These are phyloP conservation scores for Hanseniaspora lachancei DNA, from an alignment of 805 yeast genomes.

Conservation along the genomic window DNA sequence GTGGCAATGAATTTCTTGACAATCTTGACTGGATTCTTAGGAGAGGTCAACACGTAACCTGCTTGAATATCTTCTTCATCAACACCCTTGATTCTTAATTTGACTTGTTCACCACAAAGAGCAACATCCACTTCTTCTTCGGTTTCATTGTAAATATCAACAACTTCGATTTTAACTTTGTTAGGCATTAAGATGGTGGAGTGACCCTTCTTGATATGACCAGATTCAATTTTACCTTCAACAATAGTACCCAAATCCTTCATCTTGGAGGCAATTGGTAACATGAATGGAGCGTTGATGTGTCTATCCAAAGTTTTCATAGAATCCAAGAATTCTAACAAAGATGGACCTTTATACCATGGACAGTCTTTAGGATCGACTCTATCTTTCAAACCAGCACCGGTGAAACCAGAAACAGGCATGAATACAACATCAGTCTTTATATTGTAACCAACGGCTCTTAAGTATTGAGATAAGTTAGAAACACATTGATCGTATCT, in stretches of 20 bases:
- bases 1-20: conserved; percentile 89
- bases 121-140: conserved; percentile 88
- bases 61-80: conserved; percentile 92
- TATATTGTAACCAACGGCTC: conserved; percentile 73
- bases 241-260: conserved; percentile 94
- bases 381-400: conserved; percentile 88
- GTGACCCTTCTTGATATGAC: conserved; percentile 72
- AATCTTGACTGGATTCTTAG: conserved; percentile 77
- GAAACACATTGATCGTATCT: conserved; percentile 90
- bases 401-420: conserved; percentile 98
- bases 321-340: conserved; percentile 76
- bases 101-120: conserved; percentile 92
- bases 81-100: conserved; percentile 82
- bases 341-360: conserved; percentile 89
- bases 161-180: conserved; percentile 67
- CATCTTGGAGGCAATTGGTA: conserved; percentile 88
- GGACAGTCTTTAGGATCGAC: conserved; percentile 61
- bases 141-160: conserved; percentile 82
- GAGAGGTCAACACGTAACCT: conserved; percentile 84
- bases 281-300: conserved; percentile 90
- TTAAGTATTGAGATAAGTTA: conserved; percentile 65
- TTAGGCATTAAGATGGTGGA: conserved; percentile 84
- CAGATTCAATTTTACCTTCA: conserved; percentile 97
- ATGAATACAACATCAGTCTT: conserved; percentile 78
- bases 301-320: conserved; percentile 75